Evolutionary conservation across 139 green algal species (phyloP).

Genomic region (Coelastrella sp.): DNA sequence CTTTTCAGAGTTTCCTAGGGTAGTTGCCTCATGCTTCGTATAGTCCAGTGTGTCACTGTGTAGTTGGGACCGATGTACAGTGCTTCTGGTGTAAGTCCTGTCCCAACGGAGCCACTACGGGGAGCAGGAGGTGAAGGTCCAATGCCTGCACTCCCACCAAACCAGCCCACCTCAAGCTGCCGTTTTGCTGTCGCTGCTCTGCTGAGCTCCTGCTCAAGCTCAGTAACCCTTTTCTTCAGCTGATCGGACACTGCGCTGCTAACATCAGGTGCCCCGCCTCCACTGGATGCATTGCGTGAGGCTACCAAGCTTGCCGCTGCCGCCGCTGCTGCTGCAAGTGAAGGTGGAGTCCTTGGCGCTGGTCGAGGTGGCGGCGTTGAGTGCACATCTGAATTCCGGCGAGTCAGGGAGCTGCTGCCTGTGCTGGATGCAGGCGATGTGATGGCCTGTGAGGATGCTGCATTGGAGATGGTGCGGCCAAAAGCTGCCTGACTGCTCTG

Average conservation of each 20-base stretch:
- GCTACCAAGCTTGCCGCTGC: conserved; percentile 22
- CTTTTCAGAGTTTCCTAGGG: too few species aligned
- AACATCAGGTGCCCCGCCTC: background rate
- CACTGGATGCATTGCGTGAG: background rate
- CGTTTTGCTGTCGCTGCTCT: background rate
- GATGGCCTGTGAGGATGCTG: background rate
- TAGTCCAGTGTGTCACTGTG: background rate
- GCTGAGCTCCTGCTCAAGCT: conserved; percentile 28
- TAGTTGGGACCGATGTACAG: background rate
- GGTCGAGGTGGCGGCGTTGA: background rate
- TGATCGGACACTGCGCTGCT: background rate
- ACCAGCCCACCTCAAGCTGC: background rate
- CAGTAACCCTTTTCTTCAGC: conserved; percentile 19
- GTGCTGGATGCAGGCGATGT: conserved; percentile 12
- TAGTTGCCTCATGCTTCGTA: background rate
- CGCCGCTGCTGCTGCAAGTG: conserved; percentile 24
- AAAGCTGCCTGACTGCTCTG: conserved; percentile 32
- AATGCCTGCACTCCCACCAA: background rate
- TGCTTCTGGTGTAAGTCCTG: background rate
- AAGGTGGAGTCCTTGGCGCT: background rate
- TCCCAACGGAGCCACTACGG: too few species aligned
- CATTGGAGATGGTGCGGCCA: conserved; percentile 13
- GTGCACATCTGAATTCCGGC: background rate
- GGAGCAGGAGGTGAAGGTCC: too few species aligned
- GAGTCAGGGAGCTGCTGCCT: conserved; percentile 15